Conservation (phyloP, 306 rosid genomes). For the Citrullus amarus region DNA sequence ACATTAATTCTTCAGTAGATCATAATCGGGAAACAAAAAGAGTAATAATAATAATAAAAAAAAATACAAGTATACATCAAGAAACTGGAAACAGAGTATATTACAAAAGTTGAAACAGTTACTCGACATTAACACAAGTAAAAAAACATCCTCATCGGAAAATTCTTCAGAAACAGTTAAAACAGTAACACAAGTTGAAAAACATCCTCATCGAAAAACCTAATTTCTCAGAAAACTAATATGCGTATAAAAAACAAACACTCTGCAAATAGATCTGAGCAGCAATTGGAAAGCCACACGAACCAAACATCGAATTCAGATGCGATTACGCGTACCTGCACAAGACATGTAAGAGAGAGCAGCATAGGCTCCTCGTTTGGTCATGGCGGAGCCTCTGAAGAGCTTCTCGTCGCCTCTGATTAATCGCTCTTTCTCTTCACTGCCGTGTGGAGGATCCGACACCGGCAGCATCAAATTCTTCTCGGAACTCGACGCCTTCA, state of each 20-base stretch:
- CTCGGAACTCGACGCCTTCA: slow-evolving; percentile 32
- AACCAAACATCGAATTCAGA: background rate
- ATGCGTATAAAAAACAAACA: background rate
- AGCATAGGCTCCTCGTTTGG: slow-evolving; percentile 78
- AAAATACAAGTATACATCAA: background rate
- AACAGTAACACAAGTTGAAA: background rate
- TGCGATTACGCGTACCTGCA: slow-evolving; percentile 35
- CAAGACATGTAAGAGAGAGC: slow-evolving; percentile 86
- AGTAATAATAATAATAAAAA: no score
- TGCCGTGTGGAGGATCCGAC: slow-evolving; percentile 43
- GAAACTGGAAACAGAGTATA: background rate
- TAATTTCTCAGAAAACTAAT: background rate
- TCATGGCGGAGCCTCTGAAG: slow-evolving; percentile 79
- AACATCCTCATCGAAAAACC: background rate
- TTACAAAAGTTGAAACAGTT: background rate
- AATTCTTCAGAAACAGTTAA: background rate
- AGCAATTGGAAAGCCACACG: background rate
- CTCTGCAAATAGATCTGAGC: background rate
- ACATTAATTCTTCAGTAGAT: background rate
- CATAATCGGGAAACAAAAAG: background rate
- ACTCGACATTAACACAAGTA: background rate
- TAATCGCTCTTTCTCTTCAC: slow-evolving; percentile 36
- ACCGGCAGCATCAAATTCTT: slow-evolving; percentile 45
- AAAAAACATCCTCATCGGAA: background rate
- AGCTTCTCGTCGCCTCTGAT: slow-evolving; percentile 37